Base-by-base conservation (phyloP, 2,329 filamentous ascomycete species). In the Chlorencoelia australis region DNA sequence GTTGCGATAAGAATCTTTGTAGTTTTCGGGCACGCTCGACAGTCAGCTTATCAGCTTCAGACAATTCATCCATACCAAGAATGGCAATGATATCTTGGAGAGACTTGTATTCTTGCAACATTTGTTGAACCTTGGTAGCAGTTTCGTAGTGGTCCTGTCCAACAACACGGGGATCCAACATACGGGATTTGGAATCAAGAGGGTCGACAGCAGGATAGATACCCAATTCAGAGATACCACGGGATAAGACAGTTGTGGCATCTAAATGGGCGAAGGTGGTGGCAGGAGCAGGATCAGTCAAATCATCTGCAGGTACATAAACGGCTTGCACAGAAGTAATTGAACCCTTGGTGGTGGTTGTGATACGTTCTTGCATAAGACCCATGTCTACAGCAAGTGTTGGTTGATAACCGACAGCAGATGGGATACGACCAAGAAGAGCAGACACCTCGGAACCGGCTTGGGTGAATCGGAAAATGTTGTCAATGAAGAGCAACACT, bases 81-180 rank as follows among this genome's bases (percentile, higher is more conserved):
- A 98, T 98, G 69, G 91, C 91, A 75, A 95, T 95, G 80, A 98
- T 98, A 75, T 98, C 91, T 75, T 98, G 91, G 54, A 98, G 86
- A 50, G 89, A 96, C 84, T 96, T 96, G 84, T 98, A 98, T 77
- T 96, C 91, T 73, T 98, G 91, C 64, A 98, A 82, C 70, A 95
- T 96, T 73, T 94, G 87, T 76, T 98, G 91, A 61, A 98, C 91
- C 58, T 81, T 81, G 65, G 83, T 84, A 65, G 91, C 91, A 58
- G 79, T 89, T 47, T 87, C 66, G 81, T 98, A 98, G 78, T 98
- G 91, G 47, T 98, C 91, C 62, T 96, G 75, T 66, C 91, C 91
- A 60, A 98, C 83, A 62, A 98, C 79, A 84, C 91, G 88, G 68
- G 91, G 86, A 73, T 96, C 91, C 62, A 98, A 75, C 83, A 98